phyloP scores from a whole-genome alignment of 225 moss, liverwort and hornwort genomes.

The Physcomitrium patens region DNA sequence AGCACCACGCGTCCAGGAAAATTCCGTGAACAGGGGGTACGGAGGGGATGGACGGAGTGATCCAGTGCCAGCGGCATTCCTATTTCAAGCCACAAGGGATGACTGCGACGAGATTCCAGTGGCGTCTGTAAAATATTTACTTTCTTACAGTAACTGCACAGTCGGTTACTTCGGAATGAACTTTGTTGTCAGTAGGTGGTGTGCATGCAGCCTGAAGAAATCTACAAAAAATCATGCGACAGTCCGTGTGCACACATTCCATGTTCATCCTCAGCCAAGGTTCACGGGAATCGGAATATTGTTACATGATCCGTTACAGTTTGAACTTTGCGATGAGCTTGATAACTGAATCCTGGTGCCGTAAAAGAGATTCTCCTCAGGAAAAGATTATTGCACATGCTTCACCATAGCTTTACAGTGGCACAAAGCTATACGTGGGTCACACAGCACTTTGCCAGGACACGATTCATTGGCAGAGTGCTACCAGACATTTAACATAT shows the following conservation, averaged over 20 bases:
- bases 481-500: constrained; percentile 16
- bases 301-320: constrained; percentile 21
- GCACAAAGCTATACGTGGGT: not conserved
- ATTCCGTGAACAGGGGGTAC: too few relatives aligned
- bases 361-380: constrained; percentile 29
- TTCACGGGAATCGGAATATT: constrained; percentile 15
- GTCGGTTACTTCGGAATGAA: too few relatives aligned
- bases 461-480: constrained; percentile 20
- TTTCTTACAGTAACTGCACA: too few relatives aligned
- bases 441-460: constrained; percentile 27
- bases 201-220: too few relatives aligned
- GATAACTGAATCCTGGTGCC: constrained; percentile 30
- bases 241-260: constrained; percentile 10
- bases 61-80: too few relatives aligned
- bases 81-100: too few relatives aligned
- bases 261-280: constrained; percentile 13
- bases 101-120: too few relatives aligned
- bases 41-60: too few relatives aligned
- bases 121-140: too few relatives aligned
- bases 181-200: too few relatives aligned
- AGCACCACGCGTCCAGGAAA: too few relatives aligned
- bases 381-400: constrained; percentile 27
- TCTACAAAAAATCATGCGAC: too few relatives aligned
- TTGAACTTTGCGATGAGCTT: constrained; percentile 23
- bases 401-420: constrained; percentile 20